These are phyloP conservation scores for Alisma plantagoaquatica DNA, from an alignment of 106 monocot genomes.

Conservation along the genomic window DNA sequence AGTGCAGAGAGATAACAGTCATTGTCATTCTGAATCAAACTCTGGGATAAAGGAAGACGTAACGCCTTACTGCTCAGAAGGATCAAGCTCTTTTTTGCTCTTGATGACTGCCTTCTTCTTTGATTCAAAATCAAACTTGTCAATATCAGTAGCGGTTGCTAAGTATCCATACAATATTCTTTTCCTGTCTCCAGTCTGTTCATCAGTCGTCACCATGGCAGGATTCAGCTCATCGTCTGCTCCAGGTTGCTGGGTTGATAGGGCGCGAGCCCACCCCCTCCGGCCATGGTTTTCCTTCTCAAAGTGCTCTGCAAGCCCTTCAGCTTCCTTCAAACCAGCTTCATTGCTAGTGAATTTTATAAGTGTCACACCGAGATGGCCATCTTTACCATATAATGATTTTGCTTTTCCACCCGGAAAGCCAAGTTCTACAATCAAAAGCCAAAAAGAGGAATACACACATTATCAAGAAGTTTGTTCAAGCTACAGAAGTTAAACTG, in stretches of 20 bases:
- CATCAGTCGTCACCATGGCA: slow-evolving; percentile 41
- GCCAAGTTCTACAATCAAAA: slow-evolving; percentile 75
- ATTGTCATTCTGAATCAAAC: too few species aligned
- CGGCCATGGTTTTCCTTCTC: slow-evolving; percentile 65
- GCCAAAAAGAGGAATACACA: too few species aligned
- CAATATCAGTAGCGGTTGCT: slow-evolving; percentile 67
- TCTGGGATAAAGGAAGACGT: too few species aligned
- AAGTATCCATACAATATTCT: slow-evolving; percentile 80
- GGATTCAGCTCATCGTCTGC: slow-evolving; percentile 54
- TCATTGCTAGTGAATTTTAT: slow-evolving; percentile 63
- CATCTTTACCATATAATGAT: slow-evolving; percentile 78
- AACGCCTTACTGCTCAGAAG: slow-evolving; percentile 26
- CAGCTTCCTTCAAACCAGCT: slow-evolving; percentile 77
- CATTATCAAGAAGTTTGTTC: too few species aligned
- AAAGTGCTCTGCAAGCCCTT: slow-evolving; percentile 48
- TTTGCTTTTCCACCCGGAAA: slow-evolving; percentile 73
- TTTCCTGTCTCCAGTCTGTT: slow-evolving; percentile 65
- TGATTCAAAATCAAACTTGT: slow-evolving; percentile 54
- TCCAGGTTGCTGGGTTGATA: slow-evolving; percentile 20
- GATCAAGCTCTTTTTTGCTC: slow-evolving; percentile 56
- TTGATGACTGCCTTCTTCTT: slow-evolving; percentile 57
- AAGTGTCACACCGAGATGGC: slow-evolving; percentile 52
- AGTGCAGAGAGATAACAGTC: too few species aligned
- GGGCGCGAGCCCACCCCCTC: slow-evolving; percentile 46
- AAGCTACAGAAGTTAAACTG: too few species aligned